These are phyloP conservation scores for Sarcomyxa edulis DNA, from an alignment of 768 basidiomycete species.

Conservation along the genomic window DNA sequence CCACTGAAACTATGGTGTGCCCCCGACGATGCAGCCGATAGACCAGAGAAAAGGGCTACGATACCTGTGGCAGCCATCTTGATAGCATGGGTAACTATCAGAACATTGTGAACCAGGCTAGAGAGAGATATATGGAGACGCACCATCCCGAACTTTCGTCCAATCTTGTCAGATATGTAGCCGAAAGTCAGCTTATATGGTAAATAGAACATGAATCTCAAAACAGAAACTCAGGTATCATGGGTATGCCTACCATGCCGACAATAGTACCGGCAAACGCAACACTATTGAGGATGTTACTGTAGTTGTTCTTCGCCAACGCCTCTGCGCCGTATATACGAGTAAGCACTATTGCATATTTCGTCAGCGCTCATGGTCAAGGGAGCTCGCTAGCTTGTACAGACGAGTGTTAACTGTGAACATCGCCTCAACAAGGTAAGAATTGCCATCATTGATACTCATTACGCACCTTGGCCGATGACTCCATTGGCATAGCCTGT, in stretches of 20 bases:
- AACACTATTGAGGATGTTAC: slow-evolving; percentile 58
- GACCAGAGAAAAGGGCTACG: slow-evolving; percentile 76
- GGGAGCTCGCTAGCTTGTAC: too few relatives aligned
- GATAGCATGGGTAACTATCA: slow-evolving; percentile 12
- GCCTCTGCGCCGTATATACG: slow-evolving; percentile 61
- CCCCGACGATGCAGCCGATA: slow-evolving; percentile 81
- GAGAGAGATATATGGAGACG: slow-evolving; percentile 10
- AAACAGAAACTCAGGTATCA: slow-evolving; percentile 71
- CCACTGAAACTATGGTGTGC: slow-evolving; percentile 67
- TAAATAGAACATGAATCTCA: too few relatives aligned
- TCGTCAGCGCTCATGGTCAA: too few relatives aligned
- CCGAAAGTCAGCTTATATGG: slow-evolving; percentile 31
- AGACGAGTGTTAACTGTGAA: slow-evolving; percentile 61
- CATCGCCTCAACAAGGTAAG: too few relatives aligned
- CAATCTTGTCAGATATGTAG: slow-evolving; percentile 80
- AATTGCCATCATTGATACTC: too few relatives aligned
- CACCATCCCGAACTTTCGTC: slow-evolving; percentile 87
- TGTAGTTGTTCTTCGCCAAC: slow-evolving; percentile 51
- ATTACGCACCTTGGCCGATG: slow-evolving; percentile 64
- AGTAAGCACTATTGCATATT: slow-evolving; percentile 46
- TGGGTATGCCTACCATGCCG: too few relatives aligned
- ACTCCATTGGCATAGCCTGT: slow-evolving; percentile 78
- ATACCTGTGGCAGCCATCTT: slow-evolving; percentile 82
- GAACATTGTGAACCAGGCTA: neutral
- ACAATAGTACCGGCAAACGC: slow-evolving; percentile 84